phyloP scores from a whole-genome alignment of 352 stramenopile species.

The Phytopythium aichiense region DNA sequence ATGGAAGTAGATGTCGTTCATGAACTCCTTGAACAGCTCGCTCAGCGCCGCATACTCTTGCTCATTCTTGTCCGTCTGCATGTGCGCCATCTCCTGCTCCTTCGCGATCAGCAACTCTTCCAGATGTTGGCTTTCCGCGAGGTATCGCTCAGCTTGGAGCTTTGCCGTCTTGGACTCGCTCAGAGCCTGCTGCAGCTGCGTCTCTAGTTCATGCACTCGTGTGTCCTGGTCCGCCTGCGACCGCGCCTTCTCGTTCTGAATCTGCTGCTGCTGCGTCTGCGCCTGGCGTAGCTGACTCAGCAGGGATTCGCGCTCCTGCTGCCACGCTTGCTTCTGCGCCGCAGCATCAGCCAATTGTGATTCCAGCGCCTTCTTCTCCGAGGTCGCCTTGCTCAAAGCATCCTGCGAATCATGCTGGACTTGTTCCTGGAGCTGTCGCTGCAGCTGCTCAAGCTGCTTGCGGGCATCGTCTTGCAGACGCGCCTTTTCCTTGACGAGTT shows the following conservation, averaged over 20 bases:
- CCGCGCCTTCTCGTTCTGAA: constrained; percentile 58
- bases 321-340: constrained; percentile 42
- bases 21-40: constrained; percentile 79
- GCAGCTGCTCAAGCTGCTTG: constrained; percentile 52
- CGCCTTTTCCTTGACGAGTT: constrained; percentile 46
- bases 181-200: constrained; percentile 42
- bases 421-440: constrained; percentile 53
- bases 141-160: constrained; percentile 41
- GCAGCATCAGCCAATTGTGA: constrained; percentile 39
- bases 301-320: constrained; percentile 48
- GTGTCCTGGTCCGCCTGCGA: constrained; percentile 40
- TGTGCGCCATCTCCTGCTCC: constrained; percentile 41
- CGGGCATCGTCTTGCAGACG: constrained; percentile 53
- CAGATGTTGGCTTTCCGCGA: constrained; percentile 38
- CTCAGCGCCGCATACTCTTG: constrained; percentile 56
- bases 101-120: constrained; percentile 44
- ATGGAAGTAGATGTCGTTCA: constrained; percentile 88
- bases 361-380: constrained; percentile 40
- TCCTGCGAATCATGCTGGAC: constrained; percentile 56
- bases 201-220: constrained; percentile 42
- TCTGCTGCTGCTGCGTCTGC: constrained; percentile 45
- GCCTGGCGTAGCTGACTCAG: constrained; percentile 39
- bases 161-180: constrained; percentile 32
- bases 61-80: constrained; percentile 41
- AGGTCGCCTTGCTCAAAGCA: constrained; percentile 32